Conservation (phyloP, 179 eudicot species). For the Pouteria campechiana region DNA sequence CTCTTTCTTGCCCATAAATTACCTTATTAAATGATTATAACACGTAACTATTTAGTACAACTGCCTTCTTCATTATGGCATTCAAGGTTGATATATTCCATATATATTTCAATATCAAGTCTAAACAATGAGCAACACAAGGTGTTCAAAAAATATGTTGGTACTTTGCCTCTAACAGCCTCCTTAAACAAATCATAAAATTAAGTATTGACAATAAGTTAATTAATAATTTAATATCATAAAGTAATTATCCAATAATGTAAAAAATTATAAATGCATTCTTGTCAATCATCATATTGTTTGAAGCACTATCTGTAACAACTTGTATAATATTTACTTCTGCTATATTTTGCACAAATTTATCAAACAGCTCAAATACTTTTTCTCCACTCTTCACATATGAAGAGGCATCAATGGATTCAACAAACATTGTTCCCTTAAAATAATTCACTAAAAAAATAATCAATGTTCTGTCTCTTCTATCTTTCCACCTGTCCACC, state of each 20-base stretch:
- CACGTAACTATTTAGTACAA: neutral
- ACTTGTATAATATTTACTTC: neutral
- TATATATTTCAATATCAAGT: neutral
- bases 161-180: neutral
- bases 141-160: no score
- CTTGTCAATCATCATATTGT: neutral
- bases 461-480: neutral
- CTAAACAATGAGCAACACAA: neutral
- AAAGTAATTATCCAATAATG: no score
- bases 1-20: neutral
- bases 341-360: neutral
- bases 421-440: neutral
- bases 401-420: neutral
- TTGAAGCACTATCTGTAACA: no score
- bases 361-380: neutral
- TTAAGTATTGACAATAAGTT: neutral
- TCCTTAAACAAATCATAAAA: neutral
- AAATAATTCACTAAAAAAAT: neutral
- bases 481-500: slow-evolving; percentile 13
- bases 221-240: no score
- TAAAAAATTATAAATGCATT: no score
- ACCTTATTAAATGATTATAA: neutral
- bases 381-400: neutral
- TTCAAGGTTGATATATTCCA: neutral
- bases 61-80: neutral